Conservation (phyloP, 495 filamentous ascomycete species). For the Aspergillus carlsbadensis region DNA sequence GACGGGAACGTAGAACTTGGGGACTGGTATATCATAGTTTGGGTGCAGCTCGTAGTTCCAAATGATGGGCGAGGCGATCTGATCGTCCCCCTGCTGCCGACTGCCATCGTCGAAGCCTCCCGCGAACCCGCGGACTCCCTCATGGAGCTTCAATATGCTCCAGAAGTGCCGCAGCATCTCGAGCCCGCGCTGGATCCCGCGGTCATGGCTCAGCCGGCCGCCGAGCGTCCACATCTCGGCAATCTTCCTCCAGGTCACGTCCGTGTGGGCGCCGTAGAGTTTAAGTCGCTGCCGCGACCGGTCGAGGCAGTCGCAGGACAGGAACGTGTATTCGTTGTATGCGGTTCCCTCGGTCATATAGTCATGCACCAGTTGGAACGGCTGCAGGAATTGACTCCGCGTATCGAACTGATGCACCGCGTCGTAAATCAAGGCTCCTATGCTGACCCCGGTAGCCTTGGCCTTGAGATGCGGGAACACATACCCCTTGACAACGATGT, state of each 20-base stretch:
- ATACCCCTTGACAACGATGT: constrained; percentile 20
- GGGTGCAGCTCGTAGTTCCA: too few relatives aligned
- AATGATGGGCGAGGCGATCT: too few relatives aligned
- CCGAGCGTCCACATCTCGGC: constrained; percentile 22
- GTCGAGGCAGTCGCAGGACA: constrained; percentile 16
- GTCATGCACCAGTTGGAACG: not conserved
- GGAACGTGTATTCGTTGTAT: constrained; percentile 13
- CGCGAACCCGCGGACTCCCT: not conserved
- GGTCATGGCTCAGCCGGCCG: not conserved
- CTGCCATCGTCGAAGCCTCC: too few relatives aligned
- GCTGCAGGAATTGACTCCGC: not conserved
- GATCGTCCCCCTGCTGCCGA: too few relatives aligned
- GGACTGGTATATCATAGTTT: too few relatives aligned
- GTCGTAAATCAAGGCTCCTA: not conserved
- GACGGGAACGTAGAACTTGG: too few relatives aligned
- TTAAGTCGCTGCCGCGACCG: constrained; percentile 12
- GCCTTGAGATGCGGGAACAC: constrained; percentile 5
- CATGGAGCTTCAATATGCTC: not conserved
- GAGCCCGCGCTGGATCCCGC: not conserved
- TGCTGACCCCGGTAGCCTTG: not conserved
- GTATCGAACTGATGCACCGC: not conserved
- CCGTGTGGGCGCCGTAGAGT: constrained; percentile 16
- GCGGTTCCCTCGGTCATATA: not conserved
- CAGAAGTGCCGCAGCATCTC: not conserved
- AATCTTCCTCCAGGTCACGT: constrained; percentile 12